These are phyloP conservation scores for Hypoxylon sp. DNA, from an alignment of 2,329 filamentous ascomycete species.

Conservation along the genomic window DNA sequence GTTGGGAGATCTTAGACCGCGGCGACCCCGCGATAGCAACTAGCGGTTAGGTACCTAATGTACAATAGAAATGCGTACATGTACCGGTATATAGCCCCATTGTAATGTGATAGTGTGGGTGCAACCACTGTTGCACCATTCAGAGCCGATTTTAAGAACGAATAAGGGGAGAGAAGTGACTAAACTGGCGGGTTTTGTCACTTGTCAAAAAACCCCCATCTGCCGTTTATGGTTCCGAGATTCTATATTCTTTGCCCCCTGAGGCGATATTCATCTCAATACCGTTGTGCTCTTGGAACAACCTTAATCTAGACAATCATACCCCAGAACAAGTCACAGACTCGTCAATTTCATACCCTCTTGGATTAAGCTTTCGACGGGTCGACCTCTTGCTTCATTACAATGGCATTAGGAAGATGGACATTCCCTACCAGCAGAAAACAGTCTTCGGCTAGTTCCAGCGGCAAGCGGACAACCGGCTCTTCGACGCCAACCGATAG, in stretches of 20 bases:
- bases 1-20: conserved; percentile 36
- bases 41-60: no score
- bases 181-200: conserved; percentile 1
- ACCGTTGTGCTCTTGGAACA: not conserved
- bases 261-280: conserved; percentile 20
- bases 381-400: not conserved
- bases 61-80: no score
- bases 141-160: conserved; percentile 9
- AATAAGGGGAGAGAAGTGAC: conserved; percentile 15
- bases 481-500: conserved; percentile 43
- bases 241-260: conserved; percentile 13
- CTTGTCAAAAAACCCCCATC: not conserved
- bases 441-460: conserved; percentile 42
- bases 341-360: not conserved
- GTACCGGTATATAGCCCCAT: conserved; percentile 22
- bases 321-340: conserved; percentile 2
- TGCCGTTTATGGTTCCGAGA: not conserved
- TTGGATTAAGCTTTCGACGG: not conserved
- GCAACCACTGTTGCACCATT: conserved; percentile 33
- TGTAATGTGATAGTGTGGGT: conserved; percentile 33
- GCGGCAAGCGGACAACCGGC: conserved; percentile 41
- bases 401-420: conserved; percentile 45
- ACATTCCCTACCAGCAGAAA: conserved; percentile 43
- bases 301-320: not conserved
- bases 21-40: conserved; percentile 42